Evolutionary conservation across 345 rosid genomes (phyloP).

Genomic region (Eutrema yunnanense): DNA sequence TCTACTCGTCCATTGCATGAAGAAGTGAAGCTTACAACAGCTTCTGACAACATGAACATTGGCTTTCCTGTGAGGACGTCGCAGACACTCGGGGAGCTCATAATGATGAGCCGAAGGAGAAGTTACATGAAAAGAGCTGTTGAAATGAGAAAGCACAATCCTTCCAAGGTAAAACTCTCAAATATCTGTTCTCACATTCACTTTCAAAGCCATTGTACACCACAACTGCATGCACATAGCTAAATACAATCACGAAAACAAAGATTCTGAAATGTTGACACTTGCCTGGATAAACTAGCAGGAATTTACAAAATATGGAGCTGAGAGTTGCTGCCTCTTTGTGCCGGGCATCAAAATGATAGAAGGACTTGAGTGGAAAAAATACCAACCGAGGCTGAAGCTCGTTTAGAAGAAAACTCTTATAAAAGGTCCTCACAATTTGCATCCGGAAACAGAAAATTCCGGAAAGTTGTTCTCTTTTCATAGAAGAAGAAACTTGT

Average conservation of each 20-base stretch:
- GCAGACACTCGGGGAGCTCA: slow-evolving; percentile 72
- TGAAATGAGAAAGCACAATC: slow-evolving; percentile 44
- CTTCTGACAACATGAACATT: slow-evolving; percentile 14
- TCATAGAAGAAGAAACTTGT: slow-evolving; percentile 9
- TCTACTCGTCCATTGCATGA: slow-evolving; percentile 24
- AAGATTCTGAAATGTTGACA: slow-evolving; percentile 1
- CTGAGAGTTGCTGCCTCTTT: slow-evolving; percentile 49
- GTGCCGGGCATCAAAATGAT: slow-evolving; percentile 46
- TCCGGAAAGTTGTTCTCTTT: background rate
- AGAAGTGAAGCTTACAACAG: slow-evolving; percentile 13
- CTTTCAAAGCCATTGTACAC: background rate
- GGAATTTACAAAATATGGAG: slow-evolving; percentile 43
- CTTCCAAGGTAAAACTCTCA: slow-evolving; percentile 47
- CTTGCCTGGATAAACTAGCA: slow-evolving; percentile 45
- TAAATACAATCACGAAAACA: background rate
- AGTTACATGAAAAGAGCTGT: slow-evolving; percentile 62
- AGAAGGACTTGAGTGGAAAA: slow-evolving; percentile 51
- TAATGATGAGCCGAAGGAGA: slow-evolving; percentile 76
- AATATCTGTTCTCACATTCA: background rate
- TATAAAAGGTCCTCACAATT: background rate
- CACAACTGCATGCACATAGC: background rate
- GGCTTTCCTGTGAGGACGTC: slow-evolving; percentile 37
- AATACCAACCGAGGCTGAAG: slow-evolving; percentile 44
- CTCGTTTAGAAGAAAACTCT: slow-evolving; percentile 26
- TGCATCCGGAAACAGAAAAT: background rate